Percentiles rank a stretch among this genome's conserved stretches.
phyloP scores from a whole-genome alignment of 352 stramenopile genomes.

The Pythium monospermum region DNA sequence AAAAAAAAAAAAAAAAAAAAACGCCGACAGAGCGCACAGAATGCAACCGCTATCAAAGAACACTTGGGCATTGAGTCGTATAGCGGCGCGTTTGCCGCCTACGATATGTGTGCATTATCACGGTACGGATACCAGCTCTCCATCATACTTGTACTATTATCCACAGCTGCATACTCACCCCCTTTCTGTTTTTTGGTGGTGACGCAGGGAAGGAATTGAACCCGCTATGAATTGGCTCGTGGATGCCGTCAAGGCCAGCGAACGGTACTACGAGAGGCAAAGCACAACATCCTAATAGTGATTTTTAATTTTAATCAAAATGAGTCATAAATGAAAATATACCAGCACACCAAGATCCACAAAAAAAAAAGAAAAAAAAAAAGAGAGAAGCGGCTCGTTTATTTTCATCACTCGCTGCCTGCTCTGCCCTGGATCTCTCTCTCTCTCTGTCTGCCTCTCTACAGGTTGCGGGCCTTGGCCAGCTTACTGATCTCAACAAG shows the following conservation, averaged over 20 bases:
- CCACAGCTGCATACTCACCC: too few relatives aligned
- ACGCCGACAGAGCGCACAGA: constrained; percentile 36
- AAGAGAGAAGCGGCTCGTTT: too few relatives aligned
- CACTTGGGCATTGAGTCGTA: constrained; percentile 40
- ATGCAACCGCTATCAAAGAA: constrained; percentile 33
- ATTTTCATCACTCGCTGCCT: too few relatives aligned
- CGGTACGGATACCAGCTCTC: constrained; percentile 20
- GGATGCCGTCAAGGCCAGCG: constrained; percentile 59
- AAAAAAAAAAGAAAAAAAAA: too few relatives aligned
- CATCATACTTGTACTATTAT: not conserved
- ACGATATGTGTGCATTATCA: constrained; percentile 60
- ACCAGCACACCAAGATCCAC: not conserved
- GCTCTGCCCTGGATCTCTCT: too few relatives aligned
- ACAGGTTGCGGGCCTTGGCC: constrained; percentile 65
- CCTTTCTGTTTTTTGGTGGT: too few relatives aligned
- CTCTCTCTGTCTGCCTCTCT: too few relatives aligned
- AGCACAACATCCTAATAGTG: too few relatives aligned
- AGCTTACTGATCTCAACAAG: constrained; percentile 79
- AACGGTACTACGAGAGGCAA: constrained; percentile 46
- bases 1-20: too few relatives aligned
- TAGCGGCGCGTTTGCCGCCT: constrained; percentile 34
- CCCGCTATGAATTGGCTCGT: constrained; percentile 71
- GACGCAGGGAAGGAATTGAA: constrained; percentile 54
- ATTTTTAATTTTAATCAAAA: too few relatives aligned
- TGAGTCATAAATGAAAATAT: not conserved